Evolutionary conservation across 2,329 filamentous ascomycete genomes (phyloP).

Genomic region (Emmonsia crescens): DNA sequence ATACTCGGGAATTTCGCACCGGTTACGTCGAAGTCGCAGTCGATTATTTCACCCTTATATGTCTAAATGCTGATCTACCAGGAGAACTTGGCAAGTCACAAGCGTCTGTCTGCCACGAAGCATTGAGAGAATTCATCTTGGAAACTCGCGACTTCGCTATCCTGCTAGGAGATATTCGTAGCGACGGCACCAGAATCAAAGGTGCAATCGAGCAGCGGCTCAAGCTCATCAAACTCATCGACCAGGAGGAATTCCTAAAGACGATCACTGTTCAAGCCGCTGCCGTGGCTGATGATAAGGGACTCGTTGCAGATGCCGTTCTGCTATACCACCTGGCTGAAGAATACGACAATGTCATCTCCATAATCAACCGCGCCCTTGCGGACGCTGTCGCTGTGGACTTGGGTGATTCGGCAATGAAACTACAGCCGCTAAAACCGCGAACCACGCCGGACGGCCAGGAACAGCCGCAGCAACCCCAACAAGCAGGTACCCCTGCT

Average conservation of each 20-base stretch:
- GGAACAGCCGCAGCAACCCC: conserved; percentile 22
- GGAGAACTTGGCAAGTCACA: conserved; percentile 67
- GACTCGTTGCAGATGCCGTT: conserved; percentile 85
- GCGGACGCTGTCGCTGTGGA: conserved; percentile 72
- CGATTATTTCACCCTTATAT: conserved; percentile 86
- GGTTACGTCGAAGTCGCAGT: conserved; percentile 81
- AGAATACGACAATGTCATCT: conserved; percentile 89
- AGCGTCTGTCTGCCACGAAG: conserved; percentile 76
- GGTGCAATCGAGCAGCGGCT: conserved; percentile 83
- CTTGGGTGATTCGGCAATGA: conserved; percentile 68
- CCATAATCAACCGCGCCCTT: conserved; percentile 77
- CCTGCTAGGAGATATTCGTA: conserved; percentile 79
- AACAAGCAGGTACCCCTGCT: conserved; percentile 40
- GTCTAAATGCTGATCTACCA: conserved; percentile 74
- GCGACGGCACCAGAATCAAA: conserved; percentile 72
- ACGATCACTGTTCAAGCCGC: conserved; percentile 91
- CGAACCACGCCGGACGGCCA: conserved; percentile 32
- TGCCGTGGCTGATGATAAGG: conserved; percentile 85
- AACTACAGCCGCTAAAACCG: conserved; percentile 69
- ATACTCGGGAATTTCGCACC: conserved; percentile 90
- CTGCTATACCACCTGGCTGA: conserved; percentile 88
- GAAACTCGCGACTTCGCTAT: conserved; percentile 94
- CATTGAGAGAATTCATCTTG: conserved; percentile 84
- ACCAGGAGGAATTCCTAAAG: conserved; percentile 74
- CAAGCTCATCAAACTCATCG: conserved; percentile 64